phyloP scores from a whole-genome alignment of 2,329 filamentous ascomycete species.

The Fusarium equiseti region DNA sequence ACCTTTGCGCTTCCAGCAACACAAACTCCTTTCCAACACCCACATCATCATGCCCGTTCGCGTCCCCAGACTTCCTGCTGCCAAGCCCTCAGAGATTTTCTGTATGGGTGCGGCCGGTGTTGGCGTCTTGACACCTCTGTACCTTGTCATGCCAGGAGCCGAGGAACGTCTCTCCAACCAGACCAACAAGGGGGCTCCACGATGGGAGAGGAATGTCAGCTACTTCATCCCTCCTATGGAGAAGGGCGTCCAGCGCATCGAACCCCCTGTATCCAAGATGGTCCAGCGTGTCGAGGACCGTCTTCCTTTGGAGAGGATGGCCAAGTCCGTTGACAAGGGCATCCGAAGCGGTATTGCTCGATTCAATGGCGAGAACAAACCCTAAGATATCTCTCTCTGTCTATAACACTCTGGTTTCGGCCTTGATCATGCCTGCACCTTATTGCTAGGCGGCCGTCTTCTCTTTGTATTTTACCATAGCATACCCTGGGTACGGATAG shows the following conservation, averaged over 20 bases:
- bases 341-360: constrained; percentile 62
- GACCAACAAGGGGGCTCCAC: constrained; percentile 69
- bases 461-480: constrained; percentile 41
- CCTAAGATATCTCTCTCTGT: constrained; percentile 8
- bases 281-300: constrained; percentile 61
- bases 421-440: background rate
- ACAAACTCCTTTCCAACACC: background rate
- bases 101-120: constrained; percentile 67
- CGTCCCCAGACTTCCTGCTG: constrained; percentile 62
- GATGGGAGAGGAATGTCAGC: constrained; percentile 69
- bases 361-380: constrained; percentile 49
- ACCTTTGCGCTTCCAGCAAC: background rate
- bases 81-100: constrained; percentile 62
- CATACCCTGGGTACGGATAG: constrained; percentile 38
- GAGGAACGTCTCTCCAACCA: constrained; percentile 66
- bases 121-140: constrained; percentile 66
- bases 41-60: constrained; percentile 62
- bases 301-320: constrained; percentile 64
- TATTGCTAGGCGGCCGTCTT: constrained; percentile 3
- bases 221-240: constrained; percentile 64
- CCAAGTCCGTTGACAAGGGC: constrained; percentile 60
- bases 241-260: constrained; percentile 61
- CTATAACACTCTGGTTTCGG: background rate
- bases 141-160: constrained; percentile 68
- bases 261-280: constrained; percentile 60